These are phyloP conservation scores for Phoma sp. DNA, from an alignment of 2,329 filamentous ascomycete species.

Conservation along the genomic window DNA sequence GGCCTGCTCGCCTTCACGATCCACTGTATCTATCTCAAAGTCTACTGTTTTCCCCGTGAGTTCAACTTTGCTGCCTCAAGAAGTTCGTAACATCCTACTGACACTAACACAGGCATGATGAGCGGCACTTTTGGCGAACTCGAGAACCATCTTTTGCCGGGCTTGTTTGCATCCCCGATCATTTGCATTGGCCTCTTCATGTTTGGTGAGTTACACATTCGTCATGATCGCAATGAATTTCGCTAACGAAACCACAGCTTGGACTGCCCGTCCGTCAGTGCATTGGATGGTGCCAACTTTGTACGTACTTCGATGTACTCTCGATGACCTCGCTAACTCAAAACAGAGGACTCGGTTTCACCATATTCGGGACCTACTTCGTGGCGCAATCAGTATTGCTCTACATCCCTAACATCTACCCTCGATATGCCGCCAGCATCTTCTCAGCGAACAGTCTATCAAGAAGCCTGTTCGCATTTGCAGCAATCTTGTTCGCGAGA, in stretches of 20 bases:
- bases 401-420: conserved; percentile 71
- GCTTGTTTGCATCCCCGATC: conserved; percentile 59
- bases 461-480: conserved; percentile 63
- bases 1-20: conserved; percentile 69
- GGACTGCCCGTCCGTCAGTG: conserved; percentile 68
- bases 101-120: conserved; percentile 60
- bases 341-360: conserved; percentile 56
- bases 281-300: conserved; percentile 66
- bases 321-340: too few relatives aligned
- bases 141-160: conserved; percentile 77
- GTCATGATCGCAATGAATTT: background rate
- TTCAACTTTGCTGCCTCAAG: too few relatives aligned
- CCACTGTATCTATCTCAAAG: conserved; percentile 77
- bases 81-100: too few relatives aligned
- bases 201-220: conserved; percentile 54
- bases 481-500: conserved; percentile 64
- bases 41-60: conserved; percentile 76
- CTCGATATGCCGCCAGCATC: conserved; percentile 54
- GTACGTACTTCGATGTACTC: too few relatives aligned
- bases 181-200: conserved; percentile 71
- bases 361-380: conserved; percentile 52
- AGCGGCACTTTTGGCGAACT: conserved; percentile 73
- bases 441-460: conserved; percentile 70
- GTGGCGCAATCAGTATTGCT: conserved; percentile 60
- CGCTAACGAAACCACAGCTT: conserved; percentile 40